phyloP scores from a whole-genome alignment of 306 rosid genomes.

The Carpinus viminea region DNA sequence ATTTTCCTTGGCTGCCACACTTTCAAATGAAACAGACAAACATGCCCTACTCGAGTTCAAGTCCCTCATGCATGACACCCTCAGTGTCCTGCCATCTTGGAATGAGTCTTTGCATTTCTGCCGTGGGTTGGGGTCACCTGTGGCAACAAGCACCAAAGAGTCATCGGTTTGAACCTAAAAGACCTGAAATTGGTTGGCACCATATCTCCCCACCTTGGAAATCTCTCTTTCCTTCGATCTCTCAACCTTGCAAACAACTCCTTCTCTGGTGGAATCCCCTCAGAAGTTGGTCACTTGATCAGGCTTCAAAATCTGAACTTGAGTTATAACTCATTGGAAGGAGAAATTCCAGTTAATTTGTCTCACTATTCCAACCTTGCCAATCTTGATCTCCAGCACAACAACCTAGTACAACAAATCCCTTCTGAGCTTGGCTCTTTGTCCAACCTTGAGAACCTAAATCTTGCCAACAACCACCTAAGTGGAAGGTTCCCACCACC shows the following conservation, averaged over 20 bases:
- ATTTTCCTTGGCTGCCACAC: background rate
- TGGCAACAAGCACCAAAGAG: constrained; percentile 6
- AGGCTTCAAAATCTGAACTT: no score
- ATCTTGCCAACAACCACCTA: background rate
- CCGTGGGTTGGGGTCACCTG: constrained; percentile 24
- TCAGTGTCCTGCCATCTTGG: background rate
- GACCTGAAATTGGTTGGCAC: background rate
- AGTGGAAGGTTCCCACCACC: background rate
- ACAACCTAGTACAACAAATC: no score
- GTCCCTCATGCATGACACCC: background rate
- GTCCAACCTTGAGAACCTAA: background rate
- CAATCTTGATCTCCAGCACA: no score
- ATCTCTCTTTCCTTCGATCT: constrained; percentile 3
- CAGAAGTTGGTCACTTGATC: no score
- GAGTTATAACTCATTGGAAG: no score
- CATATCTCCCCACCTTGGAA: constrained; percentile 11
- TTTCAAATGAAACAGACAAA: constrained; percentile 7
- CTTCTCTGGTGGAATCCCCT: background rate
- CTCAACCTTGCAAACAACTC: background rate
- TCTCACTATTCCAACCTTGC: no score
- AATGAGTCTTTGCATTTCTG: constrained; percentile 21
- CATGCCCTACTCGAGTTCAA: constrained; percentile 13
- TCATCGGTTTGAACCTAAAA: background rate
- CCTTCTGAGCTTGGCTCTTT: background rate
- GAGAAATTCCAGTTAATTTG: no score